Evolutionary conservation across 106 monocot genomes (phyloP), one percentile per base, ranked within the genome.

Genomic region (Dioscorea alata): DNA sequence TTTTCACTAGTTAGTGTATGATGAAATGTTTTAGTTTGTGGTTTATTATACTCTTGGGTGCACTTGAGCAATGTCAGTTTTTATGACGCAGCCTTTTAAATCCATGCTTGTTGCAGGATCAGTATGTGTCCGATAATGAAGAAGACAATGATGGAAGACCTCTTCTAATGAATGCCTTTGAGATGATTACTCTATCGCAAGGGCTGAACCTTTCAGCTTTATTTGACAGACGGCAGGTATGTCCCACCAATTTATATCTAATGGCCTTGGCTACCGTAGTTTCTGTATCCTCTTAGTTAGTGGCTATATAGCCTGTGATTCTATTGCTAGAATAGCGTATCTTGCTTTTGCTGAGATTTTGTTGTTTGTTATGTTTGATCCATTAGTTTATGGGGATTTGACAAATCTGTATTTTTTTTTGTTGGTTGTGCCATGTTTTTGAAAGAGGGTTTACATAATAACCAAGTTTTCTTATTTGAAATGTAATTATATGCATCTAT

Each of bases 81-180:
- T 51, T 60, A 35, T 48, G 10, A 42, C 4, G 9, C 1, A 42
- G 10, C 42, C 49, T 69, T 65, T 73, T 50, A 63, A 50, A 2
- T 42, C 28, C 61, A 34, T 49, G 18, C 50, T 59, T 34, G 6
- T 67, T 76, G 50, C 67, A 91, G 91, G 95, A 91, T 69, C 73
- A 92, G 18, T 80, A 80, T 60, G 84, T 82, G 33, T 67, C 68
- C 15, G 89, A 89, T 60, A 80, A 86, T 58, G 61, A 60, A 23
- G 64, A 65, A 50, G 74, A 68, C 66, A 63, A 64, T 65, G 79
- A 80, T 57, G 79, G 42, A 49, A 72, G 82, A 17, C 96, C 96
- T 74, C 68, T 97, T n/a, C 73, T 92, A 50, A 89, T 97, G 86
- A 97, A 97, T 75, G 96, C 96, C 19, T 97, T 97, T 74, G 96